Conservation (phyloP, 2,329 filamentous ascomycete species). For the Didymella keratinophila region DNA sequence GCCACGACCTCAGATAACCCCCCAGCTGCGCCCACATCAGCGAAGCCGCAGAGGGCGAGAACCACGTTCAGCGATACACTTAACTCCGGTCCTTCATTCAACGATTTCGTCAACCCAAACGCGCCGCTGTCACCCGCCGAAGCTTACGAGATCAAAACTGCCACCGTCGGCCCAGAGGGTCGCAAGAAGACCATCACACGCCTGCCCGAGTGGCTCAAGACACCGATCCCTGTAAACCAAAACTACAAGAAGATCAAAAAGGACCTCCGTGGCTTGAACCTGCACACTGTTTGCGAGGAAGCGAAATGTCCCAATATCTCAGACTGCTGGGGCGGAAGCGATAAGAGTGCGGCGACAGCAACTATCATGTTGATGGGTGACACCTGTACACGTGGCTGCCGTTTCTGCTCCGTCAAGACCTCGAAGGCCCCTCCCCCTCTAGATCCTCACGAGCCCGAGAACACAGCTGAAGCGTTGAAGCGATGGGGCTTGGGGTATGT, state of each 20-base stretch:
- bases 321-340: conserved; percentile 94
- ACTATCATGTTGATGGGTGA: conserved; percentile 99
- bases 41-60: conserved; percentile 50
- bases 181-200: conserved; percentile 73
- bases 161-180: conserved; percentile 66
- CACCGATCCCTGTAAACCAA: conserved; percentile 82
- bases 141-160: conserved; percentile 68
- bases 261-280: conserved; percentile 84
- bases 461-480: conserved; percentile 90
- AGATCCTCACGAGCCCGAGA: conserved; percentile 94
- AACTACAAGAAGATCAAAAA: conserved; percentile 96
- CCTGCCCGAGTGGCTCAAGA: conserved; percentile 94
- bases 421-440: conserved; percentile 77
- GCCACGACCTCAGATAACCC: conserved; percentile 45
- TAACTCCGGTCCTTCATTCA: conserved; percentile 70
- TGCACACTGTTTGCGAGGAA: conserved; percentile 98
- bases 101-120: conserved; percentile 65
- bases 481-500: conserved; percentile 97
- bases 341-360: conserved; percentile 89
- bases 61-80: conserved; percentile 69
- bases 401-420: conserved; percentile 98
- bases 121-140: conserved; percentile 57
- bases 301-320: conserved; percentile 96
- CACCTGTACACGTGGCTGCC: conserved; percentile 93
- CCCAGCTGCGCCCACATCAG: conserved; percentile 30